Base-by-base conservation (phyloP, 495 filamentous ascomycete species). In the Daldinia decipiens region DNA sequence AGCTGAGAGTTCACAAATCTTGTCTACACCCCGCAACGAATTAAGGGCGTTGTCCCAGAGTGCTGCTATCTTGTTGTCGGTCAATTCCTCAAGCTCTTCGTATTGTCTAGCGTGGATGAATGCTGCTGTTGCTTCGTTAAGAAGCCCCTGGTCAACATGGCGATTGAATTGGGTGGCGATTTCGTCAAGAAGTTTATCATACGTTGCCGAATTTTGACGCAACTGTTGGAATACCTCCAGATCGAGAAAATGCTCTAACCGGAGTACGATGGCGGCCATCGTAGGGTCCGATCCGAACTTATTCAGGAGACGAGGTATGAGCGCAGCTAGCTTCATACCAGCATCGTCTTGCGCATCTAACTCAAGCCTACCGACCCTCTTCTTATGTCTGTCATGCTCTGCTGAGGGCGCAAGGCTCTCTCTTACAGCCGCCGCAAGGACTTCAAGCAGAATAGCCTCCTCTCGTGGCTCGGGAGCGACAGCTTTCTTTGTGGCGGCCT, bases 111-210 rank as follows among this genome's bases (percentile, higher is more conserved):
- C 93, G 76, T 97, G 94, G 21, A 97, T 78, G 32, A 99, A 86
- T 13, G 93, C 93, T 13, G 88, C 84, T 13, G 89, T 91, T 24
- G 93, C 94, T 78, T 97, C 93, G 5, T 87, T 86, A n/a, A 99
- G 82, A 6, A 99, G 94, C 40, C 87, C 86, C 54, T 92, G 88
- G 70, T 97, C 91, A 5, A 92, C 91, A 74, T 99, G 95, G 0
- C 93, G 89, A 52, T 94, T 87, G 79, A 98, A 98, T 74, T 98
- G 95, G 65, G 91, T 91, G 70, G 92, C 93, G 73, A 98, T 95
- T 70, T 98, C 95, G 68, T 97, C 95, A 1, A 99, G 83, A 21
- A 98, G 80, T 13, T 93, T 87, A 0, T 86, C 86, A 78, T 96
- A 97, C 0, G 90, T 90, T 0, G 92, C 89, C 1, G 91, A 89